These are phyloP conservation scores for Tilletia caries DNA, from an alignment of 1,284 basidiomycete species.

Conservation along the genomic window DNA sequence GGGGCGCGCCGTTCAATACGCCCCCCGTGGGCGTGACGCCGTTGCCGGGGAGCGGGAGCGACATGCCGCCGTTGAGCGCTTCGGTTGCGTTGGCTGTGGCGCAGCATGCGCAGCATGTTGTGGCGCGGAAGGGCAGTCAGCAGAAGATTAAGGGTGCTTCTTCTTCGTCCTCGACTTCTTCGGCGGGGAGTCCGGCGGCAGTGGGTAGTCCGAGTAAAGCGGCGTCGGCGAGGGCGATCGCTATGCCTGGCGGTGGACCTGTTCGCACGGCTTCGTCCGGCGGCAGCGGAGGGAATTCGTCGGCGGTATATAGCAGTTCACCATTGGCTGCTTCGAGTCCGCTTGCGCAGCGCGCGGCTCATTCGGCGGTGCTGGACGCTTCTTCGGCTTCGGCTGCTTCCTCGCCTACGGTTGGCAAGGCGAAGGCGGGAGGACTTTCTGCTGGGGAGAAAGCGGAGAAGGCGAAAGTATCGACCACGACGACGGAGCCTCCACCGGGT, in stretches of 20 bases:
- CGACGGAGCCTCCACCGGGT: constrained; percentile 1
- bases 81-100: constrained; percentile 28
- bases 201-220: constrained; percentile 2
- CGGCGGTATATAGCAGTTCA: constrained; percentile 12
- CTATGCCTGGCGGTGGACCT: background rate
- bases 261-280: too few relatives aligned
- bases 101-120: constrained; percentile 17
- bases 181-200: background rate
- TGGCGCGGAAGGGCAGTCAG: constrained; percentile 29
- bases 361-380: background rate
- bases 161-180: too few relatives aligned
- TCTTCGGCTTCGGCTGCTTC: too few relatives aligned
- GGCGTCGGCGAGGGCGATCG: background rate
- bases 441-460: constrained; percentile 1
- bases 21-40: constrained; percentile 17
- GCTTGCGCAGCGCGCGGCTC: background rate
- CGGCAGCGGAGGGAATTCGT: background rate
- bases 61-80: constrained; percentile 40
- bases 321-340: background rate
- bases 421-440: too few relatives aligned
- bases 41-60: constrained; percentile 33
- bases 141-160: constrained; percentile 22
- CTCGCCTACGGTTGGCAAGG: too few relatives aligned
- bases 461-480: background rate
- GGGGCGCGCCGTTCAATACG: constrained; percentile 21